Conservation (phyloP, 306 rosid species). For the Cicer bijugum region DNA sequence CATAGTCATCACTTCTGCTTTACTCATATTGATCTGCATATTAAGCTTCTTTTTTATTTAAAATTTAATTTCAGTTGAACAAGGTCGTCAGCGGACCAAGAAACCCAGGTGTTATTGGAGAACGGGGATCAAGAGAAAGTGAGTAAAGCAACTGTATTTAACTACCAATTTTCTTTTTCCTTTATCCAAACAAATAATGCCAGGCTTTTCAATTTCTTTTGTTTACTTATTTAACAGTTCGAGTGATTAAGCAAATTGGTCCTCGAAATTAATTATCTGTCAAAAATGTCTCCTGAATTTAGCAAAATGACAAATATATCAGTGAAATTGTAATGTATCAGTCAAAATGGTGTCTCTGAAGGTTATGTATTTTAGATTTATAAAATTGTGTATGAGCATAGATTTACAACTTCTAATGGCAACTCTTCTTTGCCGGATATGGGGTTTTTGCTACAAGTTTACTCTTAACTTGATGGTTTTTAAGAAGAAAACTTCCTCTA, state of each 20-base stretch:
- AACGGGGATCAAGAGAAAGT: conserved; percentile 97
- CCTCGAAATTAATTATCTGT: neutral
- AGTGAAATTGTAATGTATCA: neutral
- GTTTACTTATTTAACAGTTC: conserved; percentile 21
- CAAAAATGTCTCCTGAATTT: neutral
- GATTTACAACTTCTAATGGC: too few species aligned
- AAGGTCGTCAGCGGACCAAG: conserved; percentile 93
- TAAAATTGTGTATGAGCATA: too few species aligned
- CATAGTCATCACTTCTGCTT: conserved; percentile 33
- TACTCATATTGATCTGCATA: conserved; percentile 15
- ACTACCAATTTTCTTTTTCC: conserved; percentile 7
- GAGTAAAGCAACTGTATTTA: conserved; percentile 49
- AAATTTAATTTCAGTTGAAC: conserved; percentile 68
- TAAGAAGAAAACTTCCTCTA: neutral
- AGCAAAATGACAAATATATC: neutral
- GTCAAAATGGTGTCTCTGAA: neutral
- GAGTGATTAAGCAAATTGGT: neutral
- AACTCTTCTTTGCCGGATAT: neutral
- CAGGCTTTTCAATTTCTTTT: neutral
- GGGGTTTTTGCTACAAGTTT: conserved; percentile 23
- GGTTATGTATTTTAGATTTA: too few species aligned
- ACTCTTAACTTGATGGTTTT: neutral
- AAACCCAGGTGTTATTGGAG: conserved; percentile 90
- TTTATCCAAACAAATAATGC: conserved; percentile 12
- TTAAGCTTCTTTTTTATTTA: conserved; percentile 21